Evolutionary conservation across 2,329 filamentous ascomycete genomes (phyloP).

Genomic region (Exophiala dermatitidis): DNA sequence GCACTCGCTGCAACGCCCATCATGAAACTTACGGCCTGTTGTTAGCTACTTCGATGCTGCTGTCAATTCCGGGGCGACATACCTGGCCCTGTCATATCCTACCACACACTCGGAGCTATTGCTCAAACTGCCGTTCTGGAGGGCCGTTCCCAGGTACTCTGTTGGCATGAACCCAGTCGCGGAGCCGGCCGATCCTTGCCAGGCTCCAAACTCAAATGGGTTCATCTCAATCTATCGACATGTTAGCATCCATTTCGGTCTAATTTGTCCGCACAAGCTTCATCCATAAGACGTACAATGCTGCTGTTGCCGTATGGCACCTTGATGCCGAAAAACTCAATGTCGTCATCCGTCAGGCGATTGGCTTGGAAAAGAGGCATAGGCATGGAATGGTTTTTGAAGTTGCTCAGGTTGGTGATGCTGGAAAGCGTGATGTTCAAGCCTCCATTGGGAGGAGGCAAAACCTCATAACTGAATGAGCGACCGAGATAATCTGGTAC

Average conservation of each 20-base stretch:
- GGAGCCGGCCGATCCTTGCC: conserved; percentile 39
- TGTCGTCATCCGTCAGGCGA: conserved; percentile 23
- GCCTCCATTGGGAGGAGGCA: conserved; percentile 34
- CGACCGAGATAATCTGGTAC: conserved; percentile 39
- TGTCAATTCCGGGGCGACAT: not conserved
- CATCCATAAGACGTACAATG: not conserved
- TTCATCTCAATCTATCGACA: conserved; percentile 33
- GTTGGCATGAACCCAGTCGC: conserved; percentile 13
- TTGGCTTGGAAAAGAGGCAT: conserved; percentile 41
- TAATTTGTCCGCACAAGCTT: not conserved
- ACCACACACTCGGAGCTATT: conserved; percentile 4
- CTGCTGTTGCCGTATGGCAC: conserved; percentile 7
- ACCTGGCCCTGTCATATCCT: conserved; percentile 2
- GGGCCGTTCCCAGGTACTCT: conserved; percentile 8
- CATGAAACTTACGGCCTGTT: not conserved
- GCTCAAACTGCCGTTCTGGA: conserved; percentile 2
- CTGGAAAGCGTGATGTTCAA: conserved; percentile 33
- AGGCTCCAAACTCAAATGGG: conserved; percentile 17
- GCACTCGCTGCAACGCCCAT: conserved; percentile 5
- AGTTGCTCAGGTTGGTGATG: conserved; percentile 34
- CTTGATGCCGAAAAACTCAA: conserved; percentile 4
- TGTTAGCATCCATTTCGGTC: not conserved
- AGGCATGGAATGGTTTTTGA: conserved; percentile 36
- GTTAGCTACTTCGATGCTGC: not conserved
- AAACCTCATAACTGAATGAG: conserved; percentile 36